A percentile compares a stretch with the other conserved stretches of the same genome.
These are phyloP conservation scores for Globisporangium nagaii DNA, from an alignment of 352 stramenopile genomes.

Conservation along the genomic window DNA sequence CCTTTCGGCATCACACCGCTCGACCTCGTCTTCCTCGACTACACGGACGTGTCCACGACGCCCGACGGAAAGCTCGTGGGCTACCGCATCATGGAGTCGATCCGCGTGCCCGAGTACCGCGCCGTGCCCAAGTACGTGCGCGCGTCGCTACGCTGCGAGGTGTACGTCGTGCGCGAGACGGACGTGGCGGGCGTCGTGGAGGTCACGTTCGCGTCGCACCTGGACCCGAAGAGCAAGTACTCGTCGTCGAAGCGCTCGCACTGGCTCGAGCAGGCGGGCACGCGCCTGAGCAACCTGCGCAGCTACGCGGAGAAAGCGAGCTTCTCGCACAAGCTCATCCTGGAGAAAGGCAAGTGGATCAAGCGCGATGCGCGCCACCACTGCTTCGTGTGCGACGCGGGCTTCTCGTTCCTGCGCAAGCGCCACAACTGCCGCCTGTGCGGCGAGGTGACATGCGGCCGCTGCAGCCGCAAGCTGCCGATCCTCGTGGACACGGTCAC, in stretches of 20 bases:
- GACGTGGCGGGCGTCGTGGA: slow-evolving; percentile 64
- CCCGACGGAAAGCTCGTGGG: slow-evolving; percentile 54
- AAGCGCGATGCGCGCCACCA: slow-evolving; percentile 38
- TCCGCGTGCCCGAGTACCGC: slow-evolving; percentile 61
- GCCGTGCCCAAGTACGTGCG: slow-evolving; percentile 55
- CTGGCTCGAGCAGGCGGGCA: slow-evolving; percentile 55
- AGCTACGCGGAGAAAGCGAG: slow-evolving; percentile 63
- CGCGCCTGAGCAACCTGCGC: slow-evolving; percentile 51
- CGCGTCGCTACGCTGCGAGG: slow-evolving; percentile 73
- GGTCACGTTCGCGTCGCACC: slow-evolving; percentile 75
- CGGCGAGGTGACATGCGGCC: slow-evolving; percentile 57
- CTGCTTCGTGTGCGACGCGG: slow-evolving; percentile 59
- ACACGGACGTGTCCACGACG: slow-evolving; percentile 74
- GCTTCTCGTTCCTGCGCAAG: slow-evolving; percentile 74
- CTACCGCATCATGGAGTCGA: slow-evolving; percentile 77
- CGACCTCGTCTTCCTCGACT: slow-evolving; percentile 81
- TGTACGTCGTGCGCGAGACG: slow-evolving; percentile 76
- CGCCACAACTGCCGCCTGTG: slow-evolving; percentile 75
- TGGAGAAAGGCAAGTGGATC: slow-evolving; percentile 35
- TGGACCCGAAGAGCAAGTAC: slow-evolving; percentile 80
- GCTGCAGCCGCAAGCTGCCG: slow-evolving; percentile 68
- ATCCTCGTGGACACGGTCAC: slow-evolving; percentile 57
- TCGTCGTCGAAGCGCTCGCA: slow-evolving; percentile 44
- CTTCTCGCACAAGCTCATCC: slow-evolving; percentile 49
- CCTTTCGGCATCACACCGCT: slow-evolving; percentile 56